Base-by-base conservation (phyloP, 371 early-diverging fungal species). In the Syncephalastrum sp. region DNA sequence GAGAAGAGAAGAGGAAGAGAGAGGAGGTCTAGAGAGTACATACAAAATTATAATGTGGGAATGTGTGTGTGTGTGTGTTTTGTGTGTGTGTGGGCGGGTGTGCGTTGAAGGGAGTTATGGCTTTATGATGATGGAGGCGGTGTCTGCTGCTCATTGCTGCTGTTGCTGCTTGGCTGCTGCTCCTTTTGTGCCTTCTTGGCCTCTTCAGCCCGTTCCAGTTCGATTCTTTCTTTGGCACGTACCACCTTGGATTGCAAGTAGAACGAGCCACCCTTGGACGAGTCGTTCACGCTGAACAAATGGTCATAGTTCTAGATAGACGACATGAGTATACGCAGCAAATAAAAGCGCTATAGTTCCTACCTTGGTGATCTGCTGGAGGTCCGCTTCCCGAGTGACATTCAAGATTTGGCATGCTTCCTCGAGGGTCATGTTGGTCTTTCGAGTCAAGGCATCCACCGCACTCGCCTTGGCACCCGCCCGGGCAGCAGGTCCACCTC, bases 211-310 rank as follows among this genome's bases (percentile, higher is more conserved):
- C 83, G 79, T 62, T 95, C 93, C 82, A 94, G 75, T 54, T 95
- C 95, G 60, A 95, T 70, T 68, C 97, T 86, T 68, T 97, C 96
- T 61, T 91, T 90, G 23, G 99, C 99, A 48, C 96, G 74, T 17
- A 90, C 87, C 0, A 98, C 88, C 71, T 98, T 98, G 29, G 93
- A 90, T 63, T 97, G 97, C 53, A 98, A 57, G 69, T 97, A 98
- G 54, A 95, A 90, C 2, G 95, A 92, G 8, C 97, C 97, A 27
- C 95, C 96, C 47, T 81, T 82, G 4, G 83, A 69, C 38, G 89
- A 82, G 65, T 96, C 96, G 71, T 98, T 98, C 16, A 79, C 85
- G 46, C 85, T 86, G 73, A 91, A 95, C 66, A 97, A 68, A 65
- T 91, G 90, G n/a, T 93, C 91, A 64, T 91, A 98, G 67, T 86